Evolutionary conservation across 164 flowering plant genomes (phyloP), one percentile per base, ranked within the genome.

Genomic region (Magnolia changhungtana): DNA sequence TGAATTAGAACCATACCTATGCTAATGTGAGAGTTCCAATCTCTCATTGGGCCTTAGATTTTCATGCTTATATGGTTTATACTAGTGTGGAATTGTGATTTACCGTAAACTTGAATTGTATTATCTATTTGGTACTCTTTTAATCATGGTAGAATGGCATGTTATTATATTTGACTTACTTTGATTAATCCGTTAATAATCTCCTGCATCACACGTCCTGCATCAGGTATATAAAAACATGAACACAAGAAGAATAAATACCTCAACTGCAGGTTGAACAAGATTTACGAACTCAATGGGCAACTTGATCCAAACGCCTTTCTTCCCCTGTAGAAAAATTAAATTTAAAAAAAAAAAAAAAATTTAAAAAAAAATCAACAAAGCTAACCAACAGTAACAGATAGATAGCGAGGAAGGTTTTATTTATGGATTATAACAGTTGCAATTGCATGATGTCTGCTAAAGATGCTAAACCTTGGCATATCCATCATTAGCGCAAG

Each of bases 221-320:
- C 16, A 59, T 27, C 20, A 18, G 24, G 24, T 27, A 65, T 20
- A 7, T 8, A 6, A 19, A 19, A 49, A 20, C 4, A 75, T 19
- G 18, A 16, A 31, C 18, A 14, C 45, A 29, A 24, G 23, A 52
- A 71, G 19, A 68, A 5, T 9, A 69, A 8, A 8, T 78, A 84
- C 88, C 86, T 84, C 67, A 27, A 86, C 85, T 13, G 85, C 84
- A 75, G 79, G 72, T 75, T 84, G 84, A 78, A 84, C 82, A 76
- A 85, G 88, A 81, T 85, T 79, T 50, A 51, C 84, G 49, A 83
- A 81, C 72, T 78, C 81, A 76, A 84, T 84, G 8, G 88, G 87
- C 76, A 87, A 37, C 73, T 83, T 84, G 55, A 87, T 73, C 90
- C 90, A 87, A 50, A 86, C 80, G 8, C 88, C 87, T 31, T 74